Evolutionary conservation across 139 green algal species (phyloP), one percentile per base, ranked within the genome.

Genomic region (Asterochloris sp.): DNA sequence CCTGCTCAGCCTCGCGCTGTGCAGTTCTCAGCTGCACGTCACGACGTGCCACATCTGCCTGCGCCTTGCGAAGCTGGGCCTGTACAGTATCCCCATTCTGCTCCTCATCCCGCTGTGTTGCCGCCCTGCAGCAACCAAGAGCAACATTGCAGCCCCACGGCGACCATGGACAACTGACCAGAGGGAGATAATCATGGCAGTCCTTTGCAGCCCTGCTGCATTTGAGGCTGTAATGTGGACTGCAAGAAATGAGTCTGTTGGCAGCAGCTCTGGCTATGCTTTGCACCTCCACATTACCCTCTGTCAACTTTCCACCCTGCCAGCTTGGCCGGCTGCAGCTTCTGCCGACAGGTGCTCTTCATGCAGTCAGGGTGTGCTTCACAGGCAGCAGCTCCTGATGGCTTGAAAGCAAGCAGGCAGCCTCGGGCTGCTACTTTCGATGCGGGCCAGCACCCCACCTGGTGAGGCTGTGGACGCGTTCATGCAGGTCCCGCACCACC

Each of bases 401-500:
- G 17, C 19, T 71, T 71, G 66, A 54, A 71, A 13, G 66, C 66
- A 26, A 71, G 66, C 17, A 71, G 17, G 66, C 66, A 26, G 19
- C 19, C 19, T 71, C 66, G 9, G 66, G 1, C 19, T 23, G 1
- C 66, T 2, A 26, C 4, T 71, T 6, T 6, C 4, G 6, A 6
- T 54, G 38, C 38, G 6, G 38, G 38, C 38, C 38, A 54, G 38
- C 38, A 54, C 38, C 66, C 21, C 66, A 71, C 66, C 66, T 21
- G 17, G 19, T 74, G 14, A 82, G 60, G 74, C 82, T 76, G 15
- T 66, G 74, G 29, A 89, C 38, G 27, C 68, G 75, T 61, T 76
- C 85, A 60, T 74, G 74, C 61, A 88, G 85, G 60, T 86, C 82
- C 60, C 67, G 69, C 60, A 85, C 38, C 28, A 78, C 74, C 38